phyloP scores from a whole-genome alignment of 139 green algal species.

The Coelastrella sp. region DNA sequence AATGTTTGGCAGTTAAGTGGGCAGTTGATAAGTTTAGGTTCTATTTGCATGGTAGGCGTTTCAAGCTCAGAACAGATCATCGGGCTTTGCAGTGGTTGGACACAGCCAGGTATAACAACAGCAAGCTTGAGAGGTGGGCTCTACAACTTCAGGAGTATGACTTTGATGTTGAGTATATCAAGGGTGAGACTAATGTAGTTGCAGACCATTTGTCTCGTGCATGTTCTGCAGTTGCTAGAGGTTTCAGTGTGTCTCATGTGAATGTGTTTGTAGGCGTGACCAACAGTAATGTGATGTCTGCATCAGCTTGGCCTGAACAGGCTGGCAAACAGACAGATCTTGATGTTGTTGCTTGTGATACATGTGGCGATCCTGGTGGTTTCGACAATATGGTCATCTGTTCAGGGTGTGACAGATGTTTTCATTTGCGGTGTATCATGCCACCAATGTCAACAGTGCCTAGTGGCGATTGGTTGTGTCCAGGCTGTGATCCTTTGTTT shows the following conservation, averaged over 20 bases:
- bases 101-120: background rate
- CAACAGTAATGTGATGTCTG: background rate
- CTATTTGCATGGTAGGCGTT: slow-evolving; percentile 44
- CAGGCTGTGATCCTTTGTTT: slow-evolving; percentile 35
- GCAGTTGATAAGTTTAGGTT: slow-evolving; percentile 30
- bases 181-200: slow-evolving; percentile 41
- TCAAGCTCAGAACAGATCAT: slow-evolving; percentile 26
- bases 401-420: slow-evolving; percentile 19
- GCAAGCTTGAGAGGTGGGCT: background rate
- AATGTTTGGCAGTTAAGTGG: slow-evolving; percentile 22
- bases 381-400: slow-evolving; percentile 46
- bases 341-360: background rate
- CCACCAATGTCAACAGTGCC: too few relatives aligned
- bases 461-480: background rate
- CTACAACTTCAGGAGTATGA: slow-evolving; percentile 40
- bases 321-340: background rate
- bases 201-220: slow-evolving; percentile 43
- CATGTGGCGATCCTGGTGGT: slow-evolving; percentile 4
- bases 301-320: slow-evolving; percentile 26
- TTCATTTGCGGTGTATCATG: too few relatives aligned
- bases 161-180: slow-evolving; percentile 40
- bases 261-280: background rate
- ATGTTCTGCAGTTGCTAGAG: background rate
- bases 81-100: slow-evolving; percentile 36
- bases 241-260: too few relatives aligned